These are phyloP conservation scores for Mrakia gelida DNA, from an alignment of 768 basidiomycete genomes.

Conservation along the genomic window DNA sequence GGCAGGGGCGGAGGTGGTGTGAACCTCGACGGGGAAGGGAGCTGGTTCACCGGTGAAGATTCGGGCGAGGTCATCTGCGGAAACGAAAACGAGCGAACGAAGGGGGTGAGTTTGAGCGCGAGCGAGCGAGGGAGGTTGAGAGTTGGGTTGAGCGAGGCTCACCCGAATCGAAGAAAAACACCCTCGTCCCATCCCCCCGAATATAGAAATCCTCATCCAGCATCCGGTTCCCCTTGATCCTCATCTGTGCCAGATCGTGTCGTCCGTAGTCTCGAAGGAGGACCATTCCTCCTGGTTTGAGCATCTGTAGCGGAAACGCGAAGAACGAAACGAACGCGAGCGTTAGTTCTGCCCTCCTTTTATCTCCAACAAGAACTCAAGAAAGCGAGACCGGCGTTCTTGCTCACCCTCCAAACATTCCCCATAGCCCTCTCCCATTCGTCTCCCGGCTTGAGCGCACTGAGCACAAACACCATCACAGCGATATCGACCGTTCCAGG, in stretches of 20 bases:
- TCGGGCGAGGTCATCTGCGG: constrained; percentile 68
- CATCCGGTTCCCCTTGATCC: constrained; percentile 82
- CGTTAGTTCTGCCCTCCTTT: constrained; percentile 52
- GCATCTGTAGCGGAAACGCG: constrained; percentile 54
- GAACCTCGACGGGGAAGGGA: constrained; percentile 17
- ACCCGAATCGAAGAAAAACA: constrained; percentile 94
- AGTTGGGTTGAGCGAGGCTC: constrained; percentile 19
- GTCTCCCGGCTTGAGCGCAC: constrained; percentile 75
- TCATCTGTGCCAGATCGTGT: constrained; percentile 74
- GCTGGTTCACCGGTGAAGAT: constrained; percentile 65
- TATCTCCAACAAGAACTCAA: no score
- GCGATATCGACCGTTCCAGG: constrained; percentile 76
- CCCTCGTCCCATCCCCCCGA: constrained; percentile 92
- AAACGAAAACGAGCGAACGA: not conserved
- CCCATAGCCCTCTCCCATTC: constrained; percentile 82
- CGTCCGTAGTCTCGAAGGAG: constrained; percentile 92
- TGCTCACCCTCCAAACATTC: constrained; percentile 68
- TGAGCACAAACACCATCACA: constrained; percentile 89
- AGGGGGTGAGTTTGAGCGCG: no score
- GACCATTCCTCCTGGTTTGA: constrained; percentile 81
- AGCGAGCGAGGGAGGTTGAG: no score
- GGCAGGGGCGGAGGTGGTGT: constrained; percentile 3
- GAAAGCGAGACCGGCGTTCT: no score
- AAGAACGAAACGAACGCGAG: not conserved
- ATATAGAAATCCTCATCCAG: constrained; percentile 94